Evolutionary conservation across 2,329 filamentous ascomycete species (phyloP).

Genomic region (Hymenoscyphus fraxineus): DNA sequence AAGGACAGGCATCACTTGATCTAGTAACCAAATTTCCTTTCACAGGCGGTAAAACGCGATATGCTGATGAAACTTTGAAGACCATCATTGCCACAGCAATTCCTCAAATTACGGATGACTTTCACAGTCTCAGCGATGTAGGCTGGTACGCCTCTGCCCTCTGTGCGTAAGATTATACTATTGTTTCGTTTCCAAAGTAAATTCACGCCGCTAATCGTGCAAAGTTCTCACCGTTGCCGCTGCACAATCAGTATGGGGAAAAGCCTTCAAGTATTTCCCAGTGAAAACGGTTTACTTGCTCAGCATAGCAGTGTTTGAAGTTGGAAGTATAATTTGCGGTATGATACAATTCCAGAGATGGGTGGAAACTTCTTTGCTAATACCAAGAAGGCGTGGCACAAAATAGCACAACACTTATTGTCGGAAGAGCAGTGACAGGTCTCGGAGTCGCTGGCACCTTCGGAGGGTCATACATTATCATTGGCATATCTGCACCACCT

Average conservation of each 20-base stretch:
- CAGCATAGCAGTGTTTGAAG: constrained; percentile 33
- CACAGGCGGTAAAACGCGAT: background rate
- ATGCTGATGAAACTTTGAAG: constrained; percentile 29
- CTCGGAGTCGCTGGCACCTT: constrained; percentile 30
- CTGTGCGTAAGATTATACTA: too few species aligned
- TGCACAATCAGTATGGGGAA: constrained; percentile 19
- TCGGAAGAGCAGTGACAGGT: constrained; percentile 34
- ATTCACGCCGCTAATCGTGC: constrained; percentile 20
- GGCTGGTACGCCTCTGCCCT: constrained; percentile 56
- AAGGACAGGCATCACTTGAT: background rate
- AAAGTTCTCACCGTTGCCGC: constrained; percentile 40
- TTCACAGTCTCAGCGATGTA: constrained; percentile 28
- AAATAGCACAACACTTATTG: constrained; percentile 31
- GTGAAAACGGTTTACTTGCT: constrained; percentile 28
- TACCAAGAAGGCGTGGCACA: constrained; percentile 22
- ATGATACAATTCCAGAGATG: background rate
- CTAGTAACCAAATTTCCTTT: background rate
- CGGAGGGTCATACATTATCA: constrained; percentile 33
- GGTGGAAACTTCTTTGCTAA: background rate
- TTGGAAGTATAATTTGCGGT: constrained; percentile 36
- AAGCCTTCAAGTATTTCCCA: constrained; percentile 26
- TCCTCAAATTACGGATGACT: constrained; percentile 16
- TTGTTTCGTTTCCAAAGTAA: too few species aligned
- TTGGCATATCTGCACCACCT: constrained; percentile 27
- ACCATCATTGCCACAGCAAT: constrained; percentile 40